Base-by-base conservation (phyloP, 495 filamentous ascomycete genomes). In the Thermothielavioides terrestris region DNA sequence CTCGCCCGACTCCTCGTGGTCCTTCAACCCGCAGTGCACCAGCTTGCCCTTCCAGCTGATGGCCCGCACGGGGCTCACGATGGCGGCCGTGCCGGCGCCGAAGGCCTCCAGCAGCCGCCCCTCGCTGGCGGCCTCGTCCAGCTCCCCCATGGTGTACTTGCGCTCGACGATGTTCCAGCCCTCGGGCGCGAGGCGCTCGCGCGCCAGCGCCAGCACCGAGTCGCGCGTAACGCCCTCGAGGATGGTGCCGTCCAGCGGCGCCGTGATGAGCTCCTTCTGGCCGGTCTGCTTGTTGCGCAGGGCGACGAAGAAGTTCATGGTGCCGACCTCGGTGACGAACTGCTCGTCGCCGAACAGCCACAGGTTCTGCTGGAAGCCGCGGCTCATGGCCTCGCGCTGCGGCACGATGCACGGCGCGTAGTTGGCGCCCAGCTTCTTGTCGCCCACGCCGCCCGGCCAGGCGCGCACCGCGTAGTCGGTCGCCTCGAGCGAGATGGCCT, bases 401-500 rank as follows among this genome's bases (percentile, higher is more conserved):
- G 94, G 92, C 21, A 94, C 70, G 53, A 98, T 89, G 67, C 91
- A 95, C 2, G 94, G 91, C 14, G 92, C 92, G 64, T 98, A 98
- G 76, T 98, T 98, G 52, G 89, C 91, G 52, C 92, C 92, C 17
- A 98, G 80, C 75, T 98, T 98, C 80, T 89, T 92, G 72, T 95
- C 86, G 58, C 92, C 92, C 8, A 95, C 89, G 59, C 92, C 92
- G 46, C 91, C 91, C 27, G 92, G 92, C 92, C 92, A 98, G 43
- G 92, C 92, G 46, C 92, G 90, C 46, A 97, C 88, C 45, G 89
- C 89, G 69, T 94, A 90, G 68, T 89, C 81, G 15, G 91, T 94
- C 8, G 92, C 91, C 70, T 95, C 90, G 32, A 98, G 74, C 1
- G 86, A 89, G 28, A 96, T 79, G 41, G 94, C 92, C 71, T 95